phyloP scores from a whole-genome alignment of 78 protist species.

The Parvularia atlantis region DNA sequence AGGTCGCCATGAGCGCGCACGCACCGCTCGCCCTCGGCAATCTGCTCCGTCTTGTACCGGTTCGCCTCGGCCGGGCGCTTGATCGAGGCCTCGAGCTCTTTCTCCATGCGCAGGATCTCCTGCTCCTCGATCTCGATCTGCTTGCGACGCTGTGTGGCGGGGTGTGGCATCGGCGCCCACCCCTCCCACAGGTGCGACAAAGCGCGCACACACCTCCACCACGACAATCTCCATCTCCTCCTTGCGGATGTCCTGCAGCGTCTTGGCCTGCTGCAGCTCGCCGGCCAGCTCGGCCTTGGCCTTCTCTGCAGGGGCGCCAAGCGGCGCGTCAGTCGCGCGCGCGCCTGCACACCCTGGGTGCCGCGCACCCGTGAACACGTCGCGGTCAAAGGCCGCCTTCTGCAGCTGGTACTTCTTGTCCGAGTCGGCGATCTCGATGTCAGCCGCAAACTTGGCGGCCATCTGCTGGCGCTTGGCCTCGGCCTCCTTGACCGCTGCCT shows the following conservation, averaged over 20 bases:
- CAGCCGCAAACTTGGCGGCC: not conserved
- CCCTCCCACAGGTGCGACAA: too few relatives aligned
- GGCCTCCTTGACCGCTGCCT: not conserved
- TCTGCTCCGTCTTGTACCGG: too few relatives aligned
- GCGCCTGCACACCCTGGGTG: not conserved
- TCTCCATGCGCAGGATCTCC: not conserved
- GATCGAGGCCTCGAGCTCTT: too few relatives aligned
- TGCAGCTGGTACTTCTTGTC: not conserved
- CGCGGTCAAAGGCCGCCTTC: not conserved
- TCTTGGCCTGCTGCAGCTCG: conserved; percentile 1
- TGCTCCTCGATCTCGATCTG: conserved; percentile 5
- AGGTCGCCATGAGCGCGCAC: too few relatives aligned
- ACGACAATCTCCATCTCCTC: not conserved
- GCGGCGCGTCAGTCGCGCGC: not conserved
- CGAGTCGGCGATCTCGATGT: not conserved
- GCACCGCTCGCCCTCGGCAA: too few relatives aligned
- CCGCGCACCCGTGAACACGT: too few relatives aligned
- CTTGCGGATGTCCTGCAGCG: not conserved
- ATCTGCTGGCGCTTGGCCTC: not conserved
- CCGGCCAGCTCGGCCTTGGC: conserved; percentile 14
- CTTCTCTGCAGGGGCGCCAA: not conserved
- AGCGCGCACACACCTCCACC: not conserved
- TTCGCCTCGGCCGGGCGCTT: too few relatives aligned
- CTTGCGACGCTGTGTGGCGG: too few relatives aligned
- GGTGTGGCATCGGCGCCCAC: too few relatives aligned